phyloP scores from a whole-genome alignment of 2,329 filamentous ascomycete species.

The Elsinoe ampelina region DNA sequence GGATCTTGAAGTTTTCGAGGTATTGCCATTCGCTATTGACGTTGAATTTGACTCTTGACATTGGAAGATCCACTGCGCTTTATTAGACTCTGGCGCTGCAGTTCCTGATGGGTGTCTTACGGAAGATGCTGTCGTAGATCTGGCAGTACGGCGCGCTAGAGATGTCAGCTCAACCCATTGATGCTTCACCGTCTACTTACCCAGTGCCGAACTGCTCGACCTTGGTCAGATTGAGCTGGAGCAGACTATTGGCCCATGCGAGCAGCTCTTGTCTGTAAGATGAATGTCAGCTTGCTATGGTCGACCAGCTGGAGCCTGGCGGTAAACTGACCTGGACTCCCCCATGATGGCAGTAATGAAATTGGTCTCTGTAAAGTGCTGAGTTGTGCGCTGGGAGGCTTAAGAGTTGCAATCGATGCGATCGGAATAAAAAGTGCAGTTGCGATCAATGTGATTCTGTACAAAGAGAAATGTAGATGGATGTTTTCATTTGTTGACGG shows the following conservation, averaged over 20 bases:
- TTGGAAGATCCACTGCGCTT: constrained; percentile 69
- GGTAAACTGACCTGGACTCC: constrained; percentile 18
- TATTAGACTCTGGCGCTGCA: constrained; percentile 6
- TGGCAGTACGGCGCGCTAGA: constrained; percentile 86
- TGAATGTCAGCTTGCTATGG: constrained; percentile 1
- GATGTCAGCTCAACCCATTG: constrained; percentile 11
- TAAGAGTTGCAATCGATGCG: no score
- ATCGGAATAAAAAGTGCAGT: neutral
- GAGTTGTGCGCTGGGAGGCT: no score
- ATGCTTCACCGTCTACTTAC: constrained; percentile 43
- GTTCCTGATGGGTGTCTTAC: constrained; percentile 33
- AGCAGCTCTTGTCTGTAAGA: constrained; percentile 79
- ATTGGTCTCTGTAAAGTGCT: neutral
- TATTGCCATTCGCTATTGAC: constrained; percentile 96
- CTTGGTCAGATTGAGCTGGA: constrained; percentile 95
- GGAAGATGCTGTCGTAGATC: constrained; percentile 96
- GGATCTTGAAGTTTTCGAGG: constrained; percentile 94
- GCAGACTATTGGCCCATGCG: constrained; percentile 92
- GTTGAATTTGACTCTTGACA: constrained; percentile 96
- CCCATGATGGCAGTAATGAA: constrained; percentile 15
- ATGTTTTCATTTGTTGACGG: constrained; percentile 11
- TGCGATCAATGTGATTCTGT: neutral
- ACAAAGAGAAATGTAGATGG: neutral
- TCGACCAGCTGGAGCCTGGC: neutral
- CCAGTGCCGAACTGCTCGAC: constrained; percentile 98